Conservation (phyloP, 768 basidiomycete species). For the Lactarius trivialis region DNA sequence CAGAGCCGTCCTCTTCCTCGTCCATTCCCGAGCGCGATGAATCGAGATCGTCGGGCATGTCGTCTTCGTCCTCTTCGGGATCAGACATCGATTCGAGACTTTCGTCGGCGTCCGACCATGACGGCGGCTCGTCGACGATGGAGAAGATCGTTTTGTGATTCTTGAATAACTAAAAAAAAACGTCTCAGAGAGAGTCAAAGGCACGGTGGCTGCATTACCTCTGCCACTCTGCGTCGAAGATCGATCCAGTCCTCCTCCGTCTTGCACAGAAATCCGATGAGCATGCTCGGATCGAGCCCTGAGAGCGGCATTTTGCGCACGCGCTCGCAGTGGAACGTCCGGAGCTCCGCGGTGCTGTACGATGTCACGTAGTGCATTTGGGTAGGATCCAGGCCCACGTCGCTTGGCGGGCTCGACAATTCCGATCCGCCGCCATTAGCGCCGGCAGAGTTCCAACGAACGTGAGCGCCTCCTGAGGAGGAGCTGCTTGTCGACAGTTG, state of each 20-base stretch:
- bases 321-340: slow-evolving; percentile 94
- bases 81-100: slow-evolving; percentile 79
- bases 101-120: slow-evolving; percentile 75
- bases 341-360: slow-evolving; percentile 66
- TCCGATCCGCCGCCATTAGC: slow-evolving; percentile 30
- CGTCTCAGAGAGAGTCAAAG: background rate
- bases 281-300: slow-evolving; percentile 93
- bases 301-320: slow-evolving; percentile 91
- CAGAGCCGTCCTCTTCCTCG: slow-evolving; percentile 33
- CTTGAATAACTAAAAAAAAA: slow-evolving; percentile 43
- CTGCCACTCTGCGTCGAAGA: slow-evolving; percentile 60
- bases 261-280: slow-evolving; percentile 84
- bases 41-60: slow-evolving; percentile 41
- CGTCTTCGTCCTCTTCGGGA: slow-evolving; percentile 55
- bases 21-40: no score
- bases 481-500: slow-evolving; percentile 45
- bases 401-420: slow-evolving; percentile 9
- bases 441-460: slow-evolving; percentile 32
- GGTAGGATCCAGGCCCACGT: slow-evolving; percentile 33
- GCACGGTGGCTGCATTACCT: slow-evolving; percentile 58
- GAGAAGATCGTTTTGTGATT: slow-evolving; percentile 67
- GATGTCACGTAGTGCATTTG: slow-evolving; percentile 65
- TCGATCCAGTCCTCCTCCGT: slow-evolving; percentile 84
- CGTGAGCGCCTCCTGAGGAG: slow-evolving; percentile 30
- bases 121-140: slow-evolving; percentile 81